Evolutionary conservation across 2,329 filamentous ascomycete genomes (phyloP), one percentile per base, ranked within the genome.

Genomic region (Ascochyta lentis): DNA sequence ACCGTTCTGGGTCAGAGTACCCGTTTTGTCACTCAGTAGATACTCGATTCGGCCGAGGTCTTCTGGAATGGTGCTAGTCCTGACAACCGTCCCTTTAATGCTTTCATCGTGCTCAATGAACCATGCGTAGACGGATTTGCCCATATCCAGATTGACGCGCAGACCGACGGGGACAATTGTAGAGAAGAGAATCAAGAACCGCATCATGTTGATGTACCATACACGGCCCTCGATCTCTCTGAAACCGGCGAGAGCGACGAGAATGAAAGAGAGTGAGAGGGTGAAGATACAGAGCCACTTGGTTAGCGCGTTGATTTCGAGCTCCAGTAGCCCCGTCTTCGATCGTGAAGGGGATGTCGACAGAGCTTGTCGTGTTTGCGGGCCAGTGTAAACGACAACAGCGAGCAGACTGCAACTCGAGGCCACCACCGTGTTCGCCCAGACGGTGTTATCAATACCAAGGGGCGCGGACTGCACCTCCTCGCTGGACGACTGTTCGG

Each of bases 141-240:
- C 96, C 85, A 99, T 89, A 71, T 99, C 95, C 16, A 99, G 82
- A 72, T 99, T 99, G 65, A 99, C 95, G 46, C 95, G 89, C 64
- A 99, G 81, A 77, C 92, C 96, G 76, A 99, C 97, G 1, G 95
- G 95, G 24, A 99, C 96, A 69, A 99, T 99, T 0, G 94, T 98
- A n/a, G 94, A 98, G 80, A 99, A 99, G 1, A 99, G 82, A 58
- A 99, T 96, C 60, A 99, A 79, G 73, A 98, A 99, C n/a, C 94
- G 89, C 87, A 96, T 95, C 68, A 98, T 96, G 62, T 96, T 94
- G 64, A 98, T 87, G 75, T 98, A 99, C 95, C 95, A 99, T 23
- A 84, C 79, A 49, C 86, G 84, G 19, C 83, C 85, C 49, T 86
- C 81, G 1, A 85, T 86, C n/a, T 70, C 71, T 8, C 88, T 82